Evolutionary conservation across 2,329 filamentous ascomycete genomes (phyloP), one percentile per base, ranked within the genome.

Genomic region (Malbranchea zuffiana): DNA sequence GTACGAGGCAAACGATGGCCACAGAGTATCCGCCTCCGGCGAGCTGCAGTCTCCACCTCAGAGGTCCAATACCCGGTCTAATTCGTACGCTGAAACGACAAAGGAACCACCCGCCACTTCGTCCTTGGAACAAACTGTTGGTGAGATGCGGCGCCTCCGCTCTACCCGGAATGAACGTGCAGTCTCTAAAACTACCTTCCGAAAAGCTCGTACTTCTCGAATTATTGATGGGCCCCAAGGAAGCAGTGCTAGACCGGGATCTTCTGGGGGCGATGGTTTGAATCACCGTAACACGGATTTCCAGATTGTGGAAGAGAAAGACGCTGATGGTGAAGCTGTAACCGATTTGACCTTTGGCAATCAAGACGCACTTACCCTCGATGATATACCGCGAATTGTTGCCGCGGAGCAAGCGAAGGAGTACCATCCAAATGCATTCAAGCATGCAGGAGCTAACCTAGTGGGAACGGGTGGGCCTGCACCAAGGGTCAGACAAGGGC

Each of bases 151-250:
- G 51, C 75, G 90, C 44, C 64, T 98, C 41, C 78, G 88, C 47
- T 96, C 90, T 44, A 96, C 88, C 15, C 79, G 90, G 19, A 80
- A 96, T 54, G 88, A 98, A 53, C 88, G 92, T 54, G 85, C 93
- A 51, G 66, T 98, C 28, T 96, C 88, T 23, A n/a, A n/a, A n/a
- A 92, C 85, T 15, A 95, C 86, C 34, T 86, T 88, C 57, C 82
- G 83, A 55, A 90, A 87, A 51, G 84, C 88, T 32, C 75, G 90
- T 47, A 85, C 84, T 17, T 96, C 90, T 6, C 75, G 85, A 37
- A 87, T 98, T 41, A 87, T 98, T 58, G 87, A 95, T 56, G 85
- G 83, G 0, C 82, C 85, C 1, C 78, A 85, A 50, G 80, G 78
- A 24, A 66, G 68, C 35, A 71, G 66, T 48, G 73, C 72, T 11